Conservation (phyloP, 2,329 filamentous ascomycete genomes). For the Setomelanomma holmii region DNA sequence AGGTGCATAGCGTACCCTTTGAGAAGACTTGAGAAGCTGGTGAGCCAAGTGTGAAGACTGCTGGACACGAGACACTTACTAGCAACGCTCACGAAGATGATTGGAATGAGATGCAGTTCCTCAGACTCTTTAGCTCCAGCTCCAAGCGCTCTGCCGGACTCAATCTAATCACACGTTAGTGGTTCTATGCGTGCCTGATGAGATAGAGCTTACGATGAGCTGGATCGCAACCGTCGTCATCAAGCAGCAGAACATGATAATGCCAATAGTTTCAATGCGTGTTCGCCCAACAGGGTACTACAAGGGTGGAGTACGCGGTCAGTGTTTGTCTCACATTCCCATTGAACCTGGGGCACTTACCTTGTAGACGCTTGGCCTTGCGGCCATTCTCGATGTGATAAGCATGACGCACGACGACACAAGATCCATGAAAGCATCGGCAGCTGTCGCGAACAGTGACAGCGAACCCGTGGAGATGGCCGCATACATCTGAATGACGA, state of each 20-base stretch:
- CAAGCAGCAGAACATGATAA: conserved; percentile 70
- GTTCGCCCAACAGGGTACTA: conserved; percentile 69
- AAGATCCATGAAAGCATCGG: conserved; percentile 71
- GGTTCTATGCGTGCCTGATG: conserved; percentile 3
- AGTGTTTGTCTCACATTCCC: too few relatives aligned
- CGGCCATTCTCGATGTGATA: conserved; percentile 65
- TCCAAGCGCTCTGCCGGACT: conserved; percentile 62
- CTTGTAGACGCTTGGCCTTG: conserved; percentile 66
- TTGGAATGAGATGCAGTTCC: conserved; percentile 60
- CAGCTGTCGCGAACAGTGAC: conserved; percentile 69
- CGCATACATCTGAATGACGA: conserved; percentile 66
- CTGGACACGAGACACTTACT: conserved; percentile 50
- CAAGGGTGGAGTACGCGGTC: too few relatives aligned
- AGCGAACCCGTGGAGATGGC: conserved; percentile 66
- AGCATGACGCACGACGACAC: conserved; percentile 70
- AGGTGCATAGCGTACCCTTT: conserved; percentile 61
- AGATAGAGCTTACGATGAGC: conserved; percentile 58
- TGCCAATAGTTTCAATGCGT: conserved; percentile 69
- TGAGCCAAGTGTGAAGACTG: background rate
- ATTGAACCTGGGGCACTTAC: too few relatives aligned
- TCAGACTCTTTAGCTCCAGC: conserved; percentile 53
- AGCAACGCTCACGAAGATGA: conserved; percentile 62
- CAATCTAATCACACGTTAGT: conserved; percentile 52
- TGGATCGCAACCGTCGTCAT: conserved; percentile 72
- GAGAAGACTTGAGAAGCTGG: conserved; percentile 53